Base-by-base conservation (phyloP, 768 basidiomycete genomes). In the Chalciporus chontae region DNA sequence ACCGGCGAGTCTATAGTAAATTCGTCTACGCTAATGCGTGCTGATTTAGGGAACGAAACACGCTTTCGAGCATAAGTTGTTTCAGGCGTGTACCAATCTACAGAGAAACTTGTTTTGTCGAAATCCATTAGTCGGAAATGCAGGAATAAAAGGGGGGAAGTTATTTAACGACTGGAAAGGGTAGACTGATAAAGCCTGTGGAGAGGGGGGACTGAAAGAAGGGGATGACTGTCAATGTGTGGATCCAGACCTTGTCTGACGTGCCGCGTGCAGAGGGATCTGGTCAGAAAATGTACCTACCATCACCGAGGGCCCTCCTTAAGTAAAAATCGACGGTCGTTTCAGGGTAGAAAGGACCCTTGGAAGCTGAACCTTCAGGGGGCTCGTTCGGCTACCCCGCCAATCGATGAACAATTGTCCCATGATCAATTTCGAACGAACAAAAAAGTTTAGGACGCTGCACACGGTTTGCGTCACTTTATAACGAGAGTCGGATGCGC, bases 31-130 rank as follows among this genome's bases (percentile, higher is more conserved):
- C 64, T 69, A 10, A 66, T 68, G 51, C 61, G 56, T 47, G 58
- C 62, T 13, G 68, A 69, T 45, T 57, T 69, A n/a, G 66, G 68
- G 31, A 68, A 68, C 5, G 68, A 68, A 15, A 68, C 54, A 9
- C 64, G 68, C 21, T 63, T 57, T 24, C 56, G 54, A 5, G 48
- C 48, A 36, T 49, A 63, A 41, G 41, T 60, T 47, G 64, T 68
- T n/a, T 62, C 59, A 10, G 66, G 62, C 14, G 58, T 62, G 45
- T 57, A 68, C 56, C 61, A 66, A 40, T 68, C 67, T 9, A 68
- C 62, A 10, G 58, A 62, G 39, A 69, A 60, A 11, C 55, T 66
- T 10, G 68, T 60, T 50, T 58, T 64, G 56, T 55, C 66, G 48
- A 68, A 66, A 41, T 68, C 66, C 68, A 68, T 68, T 32, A 42